A percentile compares a stretch with the other conserved stretches of the same genome.
phyloP scores from a whole-genome alignment of 345 rosid genomes.

The Viola odorata region DNA sequence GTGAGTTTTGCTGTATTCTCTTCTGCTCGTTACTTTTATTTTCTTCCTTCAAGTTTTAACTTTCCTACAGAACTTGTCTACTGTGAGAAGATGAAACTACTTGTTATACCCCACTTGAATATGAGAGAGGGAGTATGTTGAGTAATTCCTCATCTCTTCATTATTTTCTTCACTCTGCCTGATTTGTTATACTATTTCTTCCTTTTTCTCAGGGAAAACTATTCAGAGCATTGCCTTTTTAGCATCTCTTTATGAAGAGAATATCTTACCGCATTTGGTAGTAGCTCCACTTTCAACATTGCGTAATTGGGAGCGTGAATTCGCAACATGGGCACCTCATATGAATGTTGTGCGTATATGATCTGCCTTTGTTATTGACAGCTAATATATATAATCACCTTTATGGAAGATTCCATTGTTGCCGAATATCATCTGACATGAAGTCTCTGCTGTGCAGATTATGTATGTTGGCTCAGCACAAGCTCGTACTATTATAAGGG shows the following conservation, averaged over 20 bases:
- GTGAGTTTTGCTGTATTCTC: constrained; percentile 34
- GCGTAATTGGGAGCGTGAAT: constrained; percentile 98
- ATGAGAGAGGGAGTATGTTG: too few species aligned
- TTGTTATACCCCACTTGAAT: too few species aligned
- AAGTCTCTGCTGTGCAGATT: constrained; percentile 43
- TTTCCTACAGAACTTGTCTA: background rate
- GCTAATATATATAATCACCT: constrained; percentile 1
- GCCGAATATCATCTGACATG: too few species aligned
- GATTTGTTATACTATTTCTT: background rate
- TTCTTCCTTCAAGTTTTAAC: background rate
- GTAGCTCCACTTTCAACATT: constrained; percentile 98
- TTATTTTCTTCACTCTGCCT: background rate
- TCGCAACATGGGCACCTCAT: constrained; percentile 98
- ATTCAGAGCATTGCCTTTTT: constrained; percentile 98
- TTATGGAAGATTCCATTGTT: background rate
- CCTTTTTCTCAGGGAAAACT: constrained; percentile 70
- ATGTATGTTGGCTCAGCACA: constrained; percentile 91
- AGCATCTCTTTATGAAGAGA: constrained; percentile 82
- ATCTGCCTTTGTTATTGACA: constrained; percentile 1
- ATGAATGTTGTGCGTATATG: constrained; percentile 83
- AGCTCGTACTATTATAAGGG: constrained; percentile 86
- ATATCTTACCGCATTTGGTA: constrained; percentile 70
- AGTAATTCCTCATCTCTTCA: background rate
- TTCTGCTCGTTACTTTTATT: background rate
- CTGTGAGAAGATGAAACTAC: background rate